A percentile compares a stretch with the other conserved stretches of the same genome.
These are phyloP conservation scores for Fusarium setosum DNA, from an alignment of 2,329 filamentous ascomycete species.

Conservation along the genomic window DNA sequence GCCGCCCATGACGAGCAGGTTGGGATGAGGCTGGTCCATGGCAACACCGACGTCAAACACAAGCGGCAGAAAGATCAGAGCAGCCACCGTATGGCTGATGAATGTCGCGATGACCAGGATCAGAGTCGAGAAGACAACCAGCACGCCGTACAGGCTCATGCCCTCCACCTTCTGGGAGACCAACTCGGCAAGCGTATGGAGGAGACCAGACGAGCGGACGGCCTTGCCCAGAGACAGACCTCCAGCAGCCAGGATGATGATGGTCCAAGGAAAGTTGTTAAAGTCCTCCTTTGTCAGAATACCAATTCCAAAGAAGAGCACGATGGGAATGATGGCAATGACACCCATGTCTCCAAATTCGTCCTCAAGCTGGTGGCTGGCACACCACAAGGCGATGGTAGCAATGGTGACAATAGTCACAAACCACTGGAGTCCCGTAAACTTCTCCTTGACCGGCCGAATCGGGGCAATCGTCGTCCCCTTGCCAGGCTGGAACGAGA, in stretches of 20 bases:
- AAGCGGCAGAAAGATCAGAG: conserved; percentile 91
- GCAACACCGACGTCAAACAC: conserved; percentile 85
- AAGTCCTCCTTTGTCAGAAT: conserved; percentile 99
- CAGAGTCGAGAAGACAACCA: conserved; percentile 85
- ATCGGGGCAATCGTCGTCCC: conserved; percentile 94
- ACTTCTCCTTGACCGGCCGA: conserved; percentile 86
- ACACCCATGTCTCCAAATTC: conserved; percentile 98
- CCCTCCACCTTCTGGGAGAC: conserved; percentile 82
- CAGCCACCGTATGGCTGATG: conserved; percentile 96
- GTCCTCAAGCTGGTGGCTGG: conserved; percentile 86
- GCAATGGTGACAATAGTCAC: conserved; percentile 84
- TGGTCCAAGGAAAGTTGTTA: conserved; percentile 99
- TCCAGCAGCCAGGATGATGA: conserved; percentile 96
- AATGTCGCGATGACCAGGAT: conserved; percentile 96
- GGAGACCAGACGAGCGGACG: conserved; percentile 90
- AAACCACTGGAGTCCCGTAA: conserved; percentile 92
- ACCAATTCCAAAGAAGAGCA: conserved; percentile 95
- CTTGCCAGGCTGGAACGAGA: conserved; percentile 85
- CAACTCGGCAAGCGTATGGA: conserved; percentile 84
- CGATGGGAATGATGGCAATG: conserved; percentile 94
- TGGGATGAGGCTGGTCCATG: conserved; percentile 93
- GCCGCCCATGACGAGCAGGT: conserved; percentile 92
- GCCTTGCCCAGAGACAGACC: conserved; percentile 93
- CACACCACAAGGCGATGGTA: conserved; percentile 93
- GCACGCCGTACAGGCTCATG: conserved; percentile 85